Percentiles rank a stretch among this genome's conserved stretches.
Conservation (phyloP, 495 filamentous ascomycete species). For the Annulohypoxylon stygium region DNA sequence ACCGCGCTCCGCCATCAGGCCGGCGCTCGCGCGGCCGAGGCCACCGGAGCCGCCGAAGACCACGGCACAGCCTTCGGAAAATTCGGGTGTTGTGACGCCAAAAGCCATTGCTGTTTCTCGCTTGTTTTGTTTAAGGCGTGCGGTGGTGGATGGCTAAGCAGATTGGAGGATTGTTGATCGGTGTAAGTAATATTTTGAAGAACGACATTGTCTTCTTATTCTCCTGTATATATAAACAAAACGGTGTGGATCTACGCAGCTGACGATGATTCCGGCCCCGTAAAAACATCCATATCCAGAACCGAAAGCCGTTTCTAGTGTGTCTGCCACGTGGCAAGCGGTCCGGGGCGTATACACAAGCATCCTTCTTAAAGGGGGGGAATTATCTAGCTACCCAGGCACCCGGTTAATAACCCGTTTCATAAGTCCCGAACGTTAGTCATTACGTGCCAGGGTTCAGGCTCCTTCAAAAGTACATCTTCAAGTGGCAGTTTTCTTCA, state of each 20-base stretch:
- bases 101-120: conserved; percentile 12
- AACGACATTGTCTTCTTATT: not conserved
- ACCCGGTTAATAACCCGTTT: not conserved
- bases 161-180: not conserved
- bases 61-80: conserved; percentile 9
- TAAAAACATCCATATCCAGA: not conserved
- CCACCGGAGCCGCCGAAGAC: conserved; percentile 9
- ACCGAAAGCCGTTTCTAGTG: not conserved
- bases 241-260: not conserved
- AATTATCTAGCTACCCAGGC: not conserved
- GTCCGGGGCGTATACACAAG: not conserved
- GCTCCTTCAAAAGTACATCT: not conserved
- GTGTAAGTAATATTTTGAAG: not conserved
- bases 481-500: not conserved
- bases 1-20: conserved; percentile 12
- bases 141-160: not conserved
- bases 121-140: not conserved
- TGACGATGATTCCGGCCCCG: not conserved
- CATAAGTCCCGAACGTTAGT: not conserved
- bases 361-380: not conserved
- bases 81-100: conserved; percentile 10
- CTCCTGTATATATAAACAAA: not conserved
- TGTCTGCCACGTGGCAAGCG: conserved; percentile 1
- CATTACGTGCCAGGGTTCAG: not conserved
- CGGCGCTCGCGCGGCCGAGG: conserved; percentile 10